Percentiles rank a stretch among this genome's conserved stretches.
Conservation (phyloP, 306 rosid genomes). For the Malus domestica region ASM211411v1 NC_041789.1:32646501-32647000, state of each 20-base stretch:
- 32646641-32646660: neutral
- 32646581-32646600: neutral
- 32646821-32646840: neutral
- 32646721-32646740: neutral
- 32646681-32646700: neutral
- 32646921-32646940: neutral
- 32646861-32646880: neutral
- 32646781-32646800: neutral
- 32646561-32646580: neutral
- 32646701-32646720: neutral
- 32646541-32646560: neutral
- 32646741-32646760: neutral
- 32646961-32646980: neutral
- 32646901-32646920: neutral
- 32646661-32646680: neutral
- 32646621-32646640: neutral
- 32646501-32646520: neutral
- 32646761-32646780: neutral
- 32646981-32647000: neutral
- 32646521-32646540: neutral
- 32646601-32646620: neutral
- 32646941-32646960: neutral
- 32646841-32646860: neutral
- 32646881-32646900: conserved; percentile 1
- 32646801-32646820: neutral